A percentile compares a stretch with the other conserved stretches of the same genome.
phyloP scores from a whole-genome alignment of 2,329 filamentous ascomycete species.

The Dactylonectria macrodidyma region DNA sequence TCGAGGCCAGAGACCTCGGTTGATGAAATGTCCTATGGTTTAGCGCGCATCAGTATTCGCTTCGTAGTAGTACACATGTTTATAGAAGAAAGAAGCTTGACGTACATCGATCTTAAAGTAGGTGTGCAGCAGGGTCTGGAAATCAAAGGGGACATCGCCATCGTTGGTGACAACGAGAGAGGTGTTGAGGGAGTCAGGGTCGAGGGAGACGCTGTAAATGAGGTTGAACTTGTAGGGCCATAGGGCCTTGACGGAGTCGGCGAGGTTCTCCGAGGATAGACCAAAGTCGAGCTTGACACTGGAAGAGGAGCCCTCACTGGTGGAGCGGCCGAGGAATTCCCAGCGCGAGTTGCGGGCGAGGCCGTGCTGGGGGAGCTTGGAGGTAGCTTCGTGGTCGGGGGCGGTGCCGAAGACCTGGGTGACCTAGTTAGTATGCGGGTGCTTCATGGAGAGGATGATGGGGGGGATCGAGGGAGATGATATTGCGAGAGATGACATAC shows the following conservation, averaged over 20 bases:
- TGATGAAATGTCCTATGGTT: constrained; percentile 81
- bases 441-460: not conserved
- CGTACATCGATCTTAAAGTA: constrained; percentile 87
- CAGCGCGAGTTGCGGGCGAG: constrained; percentile 92
- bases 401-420: constrained; percentile 86
- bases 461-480: not conserved
- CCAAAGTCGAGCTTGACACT: constrained; percentile 97
- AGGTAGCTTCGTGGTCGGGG: constrained; percentile 82
- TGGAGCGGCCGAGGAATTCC: constrained; percentile 93
- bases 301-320: constrained; percentile 67
- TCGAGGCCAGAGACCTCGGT: constrained; percentile 83
- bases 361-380: constrained; percentile 89
- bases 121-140: constrained; percentile 91
- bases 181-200: constrained; percentile 81
- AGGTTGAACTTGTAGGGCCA: constrained; percentile 93
- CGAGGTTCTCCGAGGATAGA: constrained; percentile 81
- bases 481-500: constrained; percentile 68
- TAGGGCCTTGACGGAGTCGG: constrained; percentile 75
- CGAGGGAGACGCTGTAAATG: constrained; percentile 92
- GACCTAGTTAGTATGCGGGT: not conserved
- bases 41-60: not conserved
- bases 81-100: constrained; percentile 21
- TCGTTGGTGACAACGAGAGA: constrained; percentile 92
- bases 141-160: constrained; percentile 86
- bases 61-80: not conserved